Conservation (phyloP, 345 rosid species). For the Camelina laxa region DNA sequence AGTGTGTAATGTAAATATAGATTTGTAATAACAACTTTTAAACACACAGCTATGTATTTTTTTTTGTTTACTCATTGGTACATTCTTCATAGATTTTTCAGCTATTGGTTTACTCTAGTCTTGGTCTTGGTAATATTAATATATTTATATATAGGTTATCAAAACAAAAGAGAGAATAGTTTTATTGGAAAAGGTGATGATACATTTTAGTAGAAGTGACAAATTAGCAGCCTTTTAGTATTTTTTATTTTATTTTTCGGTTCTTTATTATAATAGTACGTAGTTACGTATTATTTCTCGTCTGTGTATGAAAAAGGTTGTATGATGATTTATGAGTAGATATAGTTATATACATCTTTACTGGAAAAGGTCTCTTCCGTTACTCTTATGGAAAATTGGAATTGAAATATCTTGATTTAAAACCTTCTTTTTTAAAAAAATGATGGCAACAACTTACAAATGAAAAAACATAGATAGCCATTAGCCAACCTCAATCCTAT, state of each 20-base stretch:
- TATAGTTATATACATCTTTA: background rate
- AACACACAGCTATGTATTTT: no score
- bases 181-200: background rate
- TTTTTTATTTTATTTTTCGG: background rate
- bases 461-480: background rate
- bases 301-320: background rate
- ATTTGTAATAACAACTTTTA: background rate
- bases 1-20: background rate
- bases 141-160: background rate
- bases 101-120: no score
- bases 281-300: background rate
- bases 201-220: background rate
- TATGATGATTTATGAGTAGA: background rate
- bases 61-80: no score
- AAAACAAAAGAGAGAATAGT: background rate
- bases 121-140: no score
- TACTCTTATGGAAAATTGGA: background rate
- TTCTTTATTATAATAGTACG: background rate
- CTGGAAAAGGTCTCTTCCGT: conserved; percentile 12
- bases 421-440: background rate
- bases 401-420: background rate
- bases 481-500: no score
- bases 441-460: background rate
- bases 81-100: no score
- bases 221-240: background rate